Evolutionary conservation across 78 protist genomes (phyloP), one percentile per base, ranked within the genome.

Genomic region (Bigelowiella natans): DNA sequence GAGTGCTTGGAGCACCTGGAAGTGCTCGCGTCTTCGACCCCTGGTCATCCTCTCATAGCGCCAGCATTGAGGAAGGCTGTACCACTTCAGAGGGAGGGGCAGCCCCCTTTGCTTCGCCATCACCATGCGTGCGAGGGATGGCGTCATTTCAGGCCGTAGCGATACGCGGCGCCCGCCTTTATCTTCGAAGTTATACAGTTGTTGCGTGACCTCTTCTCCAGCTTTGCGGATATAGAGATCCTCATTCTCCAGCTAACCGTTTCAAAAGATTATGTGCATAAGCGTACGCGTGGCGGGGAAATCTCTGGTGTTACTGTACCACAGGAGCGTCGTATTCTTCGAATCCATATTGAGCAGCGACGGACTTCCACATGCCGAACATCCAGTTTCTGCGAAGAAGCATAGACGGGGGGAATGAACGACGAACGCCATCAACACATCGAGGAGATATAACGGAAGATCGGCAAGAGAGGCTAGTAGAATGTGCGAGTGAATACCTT

Each of bases 281-380:
- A 51, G 73, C 73, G 34, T 18, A 51, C 73, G 73, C 73, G 7
- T 18, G 73, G 18, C 18, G 73, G 34, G 34, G 34, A 51, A 51
- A 7, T 18, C 73, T 51, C 7, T 51, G 34, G 73, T 18, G 7
- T 18, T 18, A 51, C 7, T 18, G 18, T 51, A 51, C 73, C 73
- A 94, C 92, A 2, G 95, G 95, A 1, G 95, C 93, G 73, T 94
- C 95, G 92, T 94, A 94, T 63, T 94, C 93, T 38, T 93, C 94
- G 38, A 94, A 94, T 34, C 94, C 95, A 40, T 40, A 91, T 85
- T 0, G 40, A 11, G 31, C 28, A 39, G 88, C 92, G 3, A 30
- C 84, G n/a, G 0, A 30, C 38, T 40, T 40, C 86, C 86, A 93
- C 1, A 39, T 31, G 30, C 30, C 92, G 88, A 94, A 94, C 28